These are phyloP conservation scores for Apocynum venetum DNA, from an alignment of 257 asterid genomes.

Conservation along the genomic window DNA sequence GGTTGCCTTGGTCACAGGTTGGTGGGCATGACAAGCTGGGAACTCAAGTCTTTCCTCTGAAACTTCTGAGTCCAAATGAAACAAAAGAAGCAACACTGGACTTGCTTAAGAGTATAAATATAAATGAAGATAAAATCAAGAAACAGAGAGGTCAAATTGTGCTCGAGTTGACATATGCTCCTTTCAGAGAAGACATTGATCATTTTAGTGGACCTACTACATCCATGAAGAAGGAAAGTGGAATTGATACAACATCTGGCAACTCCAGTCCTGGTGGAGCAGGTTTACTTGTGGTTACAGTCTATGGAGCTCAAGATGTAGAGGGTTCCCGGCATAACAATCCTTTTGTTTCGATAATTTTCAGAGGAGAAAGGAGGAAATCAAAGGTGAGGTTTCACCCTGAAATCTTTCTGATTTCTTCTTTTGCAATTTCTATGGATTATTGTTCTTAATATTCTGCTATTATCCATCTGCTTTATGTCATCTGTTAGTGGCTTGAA, in stretches of 20 bases:
- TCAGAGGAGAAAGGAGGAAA: constrained; percentile 72
- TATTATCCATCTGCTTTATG: not conserved
- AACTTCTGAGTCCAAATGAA: constrained; percentile 54
- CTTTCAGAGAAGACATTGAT: constrained; percentile 58
- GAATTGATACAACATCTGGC: constrained; percentile 34
- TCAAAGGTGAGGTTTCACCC: constrained; percentile 46
- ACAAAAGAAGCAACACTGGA: constrained; percentile 44
- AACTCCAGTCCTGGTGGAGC: constrained; percentile 47
- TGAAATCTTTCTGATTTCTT: not conserved
- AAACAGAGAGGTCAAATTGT: constrained; percentile 66
- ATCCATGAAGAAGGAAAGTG: constrained; percentile 33
- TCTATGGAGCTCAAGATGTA: constrained; percentile 73
- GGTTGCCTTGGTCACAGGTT: constrained; percentile 39
- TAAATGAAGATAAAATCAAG: constrained; percentile 39
- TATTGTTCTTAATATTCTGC: not conserved
- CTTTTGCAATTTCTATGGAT: not conserved
- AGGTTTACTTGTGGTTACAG: constrained; percentile 63
- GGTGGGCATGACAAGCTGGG: constrained; percentile 81
- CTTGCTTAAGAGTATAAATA: constrained; percentile 28
- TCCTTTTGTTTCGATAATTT: constrained; percentile 53
- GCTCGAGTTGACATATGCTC: constrained; percentile 70
- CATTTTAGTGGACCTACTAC: constrained; percentile 38
- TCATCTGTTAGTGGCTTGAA: not conserved
- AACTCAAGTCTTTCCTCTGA: constrained; percentile 63
- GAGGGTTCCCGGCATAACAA: constrained; percentile 80